These are phyloP conservation scores for Salix brachista DNA, from an alignment of 345 rosid species.

Conservation along the genomic window DNA sequence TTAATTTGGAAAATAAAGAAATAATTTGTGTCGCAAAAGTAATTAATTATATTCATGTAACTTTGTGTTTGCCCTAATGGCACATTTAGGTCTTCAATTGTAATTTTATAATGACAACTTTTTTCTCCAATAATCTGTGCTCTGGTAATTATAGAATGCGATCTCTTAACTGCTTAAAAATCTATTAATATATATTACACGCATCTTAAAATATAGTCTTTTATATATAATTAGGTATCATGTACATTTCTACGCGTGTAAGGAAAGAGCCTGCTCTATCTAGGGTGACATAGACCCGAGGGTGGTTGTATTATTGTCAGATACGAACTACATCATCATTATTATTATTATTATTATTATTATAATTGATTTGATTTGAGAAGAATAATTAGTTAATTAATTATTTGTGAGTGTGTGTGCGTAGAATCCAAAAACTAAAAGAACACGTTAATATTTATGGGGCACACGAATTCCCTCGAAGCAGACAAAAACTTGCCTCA, in stretches of 20 bases:
- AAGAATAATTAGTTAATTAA: neutral
- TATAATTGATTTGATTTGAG: neutral
- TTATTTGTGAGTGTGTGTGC: no score
- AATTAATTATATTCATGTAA: no score
- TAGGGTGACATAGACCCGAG: neutral
- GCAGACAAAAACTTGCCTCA: neutral
- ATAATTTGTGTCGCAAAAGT: no score
- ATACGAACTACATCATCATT: neutral
- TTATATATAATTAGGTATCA: neutral
- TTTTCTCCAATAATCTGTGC: neutral
- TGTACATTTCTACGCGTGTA: neutral
- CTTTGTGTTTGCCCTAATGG: no score
- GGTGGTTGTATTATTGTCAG: neutral
- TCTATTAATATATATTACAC: neutral
- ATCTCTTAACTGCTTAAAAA: neutral
- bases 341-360: neutral
- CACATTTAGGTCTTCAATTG: neutral
- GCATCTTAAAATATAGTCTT: neutral
- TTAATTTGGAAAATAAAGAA: no score
- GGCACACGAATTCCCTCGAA: neutral
- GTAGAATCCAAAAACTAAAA: no score
- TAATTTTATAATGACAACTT: no score
- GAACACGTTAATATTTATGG: neutral
- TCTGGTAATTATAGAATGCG: neutral
- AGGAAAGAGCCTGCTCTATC: neutral